Evolutionary conservation across 176 grass and related monocot species (phyloP).

Genomic region (Triticum urartu): DNA sequence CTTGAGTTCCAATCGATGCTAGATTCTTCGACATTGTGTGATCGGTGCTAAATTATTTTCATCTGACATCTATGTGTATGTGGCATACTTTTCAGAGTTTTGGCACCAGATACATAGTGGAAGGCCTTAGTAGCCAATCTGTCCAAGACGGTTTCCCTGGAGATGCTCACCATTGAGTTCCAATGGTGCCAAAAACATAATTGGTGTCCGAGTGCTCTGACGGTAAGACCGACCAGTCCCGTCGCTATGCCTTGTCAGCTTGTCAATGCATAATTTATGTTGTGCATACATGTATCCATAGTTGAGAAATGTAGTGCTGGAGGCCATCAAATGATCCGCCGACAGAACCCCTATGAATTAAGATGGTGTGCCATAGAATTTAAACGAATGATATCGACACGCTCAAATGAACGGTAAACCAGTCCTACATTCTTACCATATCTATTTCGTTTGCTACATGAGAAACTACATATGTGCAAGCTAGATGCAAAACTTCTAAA

Average conservation of each 20-base stretch:
- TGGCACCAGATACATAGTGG: too few relatives aligned
- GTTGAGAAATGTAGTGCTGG: too few relatives aligned
- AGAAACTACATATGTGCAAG: neutral
- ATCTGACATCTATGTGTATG: too few relatives aligned
- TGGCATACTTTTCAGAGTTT: too few relatives aligned
- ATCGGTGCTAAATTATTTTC: too few relatives aligned
- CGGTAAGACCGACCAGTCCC: conserved; percentile 58
- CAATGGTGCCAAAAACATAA: conserved; percentile 50
- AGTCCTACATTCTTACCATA: neutral
- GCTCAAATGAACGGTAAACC: conserved; percentile 55
- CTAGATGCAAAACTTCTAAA: neutral
- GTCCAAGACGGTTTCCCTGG: conserved; percentile 59
- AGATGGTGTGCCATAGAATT: too few relatives aligned
- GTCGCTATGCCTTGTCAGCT: conserved; percentile 75
- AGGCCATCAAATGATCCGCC: too few relatives aligned
- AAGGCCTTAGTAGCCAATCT: conserved; percentile 42
- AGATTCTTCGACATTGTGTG: too few relatives aligned
- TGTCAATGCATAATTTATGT: too few relatives aligned
- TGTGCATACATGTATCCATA: too few relatives aligned
- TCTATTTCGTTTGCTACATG: neutral
- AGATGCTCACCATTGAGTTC: conserved; percentile 53
- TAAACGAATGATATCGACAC: conserved; percentile 33
- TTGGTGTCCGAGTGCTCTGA: conserved; percentile 63
- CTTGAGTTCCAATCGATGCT: too few relatives aligned
- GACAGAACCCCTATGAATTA: too few relatives aligned